Evolutionary conservation across 805 yeast species (phyloP), one percentile per base, ranked within the genome.

Genomic region (Teunomyces barrocoloradensis): DNA sequence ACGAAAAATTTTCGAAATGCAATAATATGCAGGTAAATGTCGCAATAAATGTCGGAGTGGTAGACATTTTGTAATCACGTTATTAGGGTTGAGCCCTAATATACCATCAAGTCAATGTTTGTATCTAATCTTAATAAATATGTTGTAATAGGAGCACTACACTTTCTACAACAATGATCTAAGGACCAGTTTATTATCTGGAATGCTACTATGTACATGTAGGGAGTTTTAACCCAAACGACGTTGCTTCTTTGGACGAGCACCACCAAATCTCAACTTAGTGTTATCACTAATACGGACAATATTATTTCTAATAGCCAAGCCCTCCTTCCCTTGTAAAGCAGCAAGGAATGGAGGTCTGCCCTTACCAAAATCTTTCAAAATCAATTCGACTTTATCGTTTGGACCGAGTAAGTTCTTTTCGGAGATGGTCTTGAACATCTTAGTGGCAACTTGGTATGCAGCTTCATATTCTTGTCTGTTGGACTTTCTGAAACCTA

Each of bases 381-480:
- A 73, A 17, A 89, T 81, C 38, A 92, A 65, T 65, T 92, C 97
- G 23, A 92, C 72, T 53, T 83, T 78, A 53, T 80, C 80, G 44
- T 63, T 68, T 3, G 73, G 68, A 36, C 78, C 78, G 41, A 83
- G 63, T 47, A 77, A 71, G 32, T 77, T 78, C 53, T 74, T 78
- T 61, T 83, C 87, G 67, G 81, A 82, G 62, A 92, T 87, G 53
- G 76, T 65, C 52, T 82, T 77, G 67, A 92, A 89, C 69, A 88
- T 75, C 53, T 79, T 80, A 3, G 90, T 73, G 12, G 90, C 73
- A 7, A 92, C 85, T 65, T 90, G 97, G 74, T 85, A 91, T 11
- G 86, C 86, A 1, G 96, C 97, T 68, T 92, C 99, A 60, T 88
- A 89, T 65, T 89, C 96, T 42, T 95, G 89, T 68, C 97, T 82